Evolutionary conservation across 805 yeast species (phyloP), one percentile per base, ranked within the genome.

Genomic region (Suhomyces tanzawaensis): DNA sequence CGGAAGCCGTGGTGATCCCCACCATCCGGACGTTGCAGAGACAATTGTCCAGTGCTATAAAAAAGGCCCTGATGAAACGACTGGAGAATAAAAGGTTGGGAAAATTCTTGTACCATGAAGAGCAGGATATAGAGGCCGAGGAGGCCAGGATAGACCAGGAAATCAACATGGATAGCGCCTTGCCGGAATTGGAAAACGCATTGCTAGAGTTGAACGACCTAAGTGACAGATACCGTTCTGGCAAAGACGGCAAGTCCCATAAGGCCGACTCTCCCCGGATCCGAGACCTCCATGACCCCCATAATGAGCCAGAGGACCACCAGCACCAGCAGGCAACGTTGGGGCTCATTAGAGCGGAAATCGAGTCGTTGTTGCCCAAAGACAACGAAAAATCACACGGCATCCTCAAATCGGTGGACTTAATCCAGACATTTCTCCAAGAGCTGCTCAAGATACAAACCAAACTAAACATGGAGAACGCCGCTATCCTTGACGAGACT

Each of bases 1-100:
- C 40, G 13, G 7, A 7, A 7, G 19, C 30, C 4, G 26, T 52
- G 7, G 42, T 53, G 7, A 53, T 59, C 5, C 68, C 68, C 22
- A 62, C 69, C 3, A 58, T 64, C n/a, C 44, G 69, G 24, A 64
- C 69, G 0, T 49, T 64, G 37, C 69, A 64, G 41, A 45, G 69
- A 14, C 68, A 64, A 31, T 44, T 64, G 28, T 55, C 65, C 13
- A 40, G 55, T 3, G 68, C 69, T 7, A 44, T 64, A 17, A 54
- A 50, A 38, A 62, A 58, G 40, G 66, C 64, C 6, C 39, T 40
- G 12, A 17, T 29, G 3, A 37, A 32, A 12, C 29, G 34, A 16
- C 22, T 28, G 15, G 40, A 29, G 24, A 33, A 36, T 7, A 14
- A 17, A 7, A 23, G 32, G 13, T 39, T 37, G 15, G 54, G 53